Percentiles rank a stretch among this genome's conserved stretches.
Conservation (phyloP, 2,329 filamentous ascomycete species). For the Colletotrichum viniferum region DNA sequence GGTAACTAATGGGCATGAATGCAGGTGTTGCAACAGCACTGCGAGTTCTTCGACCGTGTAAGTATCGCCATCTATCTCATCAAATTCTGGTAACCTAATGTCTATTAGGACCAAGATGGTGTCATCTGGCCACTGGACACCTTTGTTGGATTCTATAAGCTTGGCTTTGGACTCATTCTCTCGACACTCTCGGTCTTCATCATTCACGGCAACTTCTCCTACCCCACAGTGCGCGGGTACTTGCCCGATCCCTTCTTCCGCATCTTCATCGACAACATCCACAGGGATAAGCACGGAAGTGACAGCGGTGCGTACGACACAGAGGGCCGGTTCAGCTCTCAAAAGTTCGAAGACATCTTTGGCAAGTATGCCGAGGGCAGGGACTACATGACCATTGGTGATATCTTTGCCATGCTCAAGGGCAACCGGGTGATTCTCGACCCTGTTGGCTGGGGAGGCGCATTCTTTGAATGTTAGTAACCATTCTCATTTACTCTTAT, state of each 20-base stretch:
- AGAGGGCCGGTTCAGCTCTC: constrained; percentile 52
- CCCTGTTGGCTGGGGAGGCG: constrained; percentile 38
- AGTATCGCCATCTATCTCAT: accelerated
- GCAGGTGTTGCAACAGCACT: constrained; percentile 41
- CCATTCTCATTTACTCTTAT: neutral
- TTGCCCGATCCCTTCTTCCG: constrained; percentile 42
- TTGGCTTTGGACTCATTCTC: constrained; percentile 44
- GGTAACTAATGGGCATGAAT: neutral
- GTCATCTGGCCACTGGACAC: constrained; percentile 43
- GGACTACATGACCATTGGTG: constrained; percentile 39
- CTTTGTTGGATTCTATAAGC: constrained; percentile 40
- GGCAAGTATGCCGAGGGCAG: constrained; percentile 47
- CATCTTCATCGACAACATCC: constrained; percentile 40
- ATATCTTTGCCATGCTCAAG: constrained; percentile 39
- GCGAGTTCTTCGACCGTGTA: constrained; percentile 45
- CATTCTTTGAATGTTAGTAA: constrained; percentile 28
- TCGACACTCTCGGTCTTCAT: constrained; percentile 42
- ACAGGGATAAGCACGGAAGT: constrained; percentile 50
- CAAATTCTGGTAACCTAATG: neutral
- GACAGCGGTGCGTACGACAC: constrained; percentile 51
- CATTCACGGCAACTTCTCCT: constrained; percentile 48
- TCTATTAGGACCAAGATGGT: constrained; percentile 36
- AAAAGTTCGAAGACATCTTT: constrained; percentile 56
- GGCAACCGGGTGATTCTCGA: constrained; percentile 47
- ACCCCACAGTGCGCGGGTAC: constrained; percentile 42